Evolutionary conservation across 2,329 filamentous ascomycete species (phyloP), one percentile per base, ranked within the genome.

Genomic region (Lecanosticta acicola): DNA sequence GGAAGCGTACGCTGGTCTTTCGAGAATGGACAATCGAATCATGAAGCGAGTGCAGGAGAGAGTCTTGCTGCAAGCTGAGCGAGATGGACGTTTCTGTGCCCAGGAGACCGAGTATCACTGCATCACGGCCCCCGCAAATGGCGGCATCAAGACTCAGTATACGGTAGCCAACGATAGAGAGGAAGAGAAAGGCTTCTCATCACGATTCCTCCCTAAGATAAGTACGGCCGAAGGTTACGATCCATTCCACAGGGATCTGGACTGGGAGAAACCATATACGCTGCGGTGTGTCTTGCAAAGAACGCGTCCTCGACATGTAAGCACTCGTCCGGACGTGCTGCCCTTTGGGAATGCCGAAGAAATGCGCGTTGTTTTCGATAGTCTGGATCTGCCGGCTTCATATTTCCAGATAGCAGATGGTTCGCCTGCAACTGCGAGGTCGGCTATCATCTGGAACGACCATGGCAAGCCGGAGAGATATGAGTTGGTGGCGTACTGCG

Each of bases 381-480:
- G 32, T 2, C 39, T 56, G 1, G 39, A 44, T 11, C 45, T 56
- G 3, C 54, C 54, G 4, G 37, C 40, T 14, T 46, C 51, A 20
- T 56, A 56, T 29, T 50, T 54, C 13, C 44, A 51, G 10, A 48
- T 56, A 19, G 41, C 50, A 3, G 35, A 39, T 21, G 53, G 53
- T 4, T 43, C 40, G 8, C 43, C 42, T 3, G 48, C 43, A 10
- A 42, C 43, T 3, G 45, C 50, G 10, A 45, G 45, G 11, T 46
- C 47, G 1, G 35, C 47, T n/a, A 49, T 32, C 3, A 2, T 16
- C 4, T 8, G 16, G 16, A 32, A 38, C 7, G 10, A 16, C 5
- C 5, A 16, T n/a, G 32, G 35, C 3, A 4, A 9, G 1, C 44
- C 39, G 13, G 5, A 13, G 3, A 17, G 41, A 2, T 52, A 42